Conservation (phyloP, 2,329 filamentous ascomycete genomes). For the Pyricularia sp. region DNA sequence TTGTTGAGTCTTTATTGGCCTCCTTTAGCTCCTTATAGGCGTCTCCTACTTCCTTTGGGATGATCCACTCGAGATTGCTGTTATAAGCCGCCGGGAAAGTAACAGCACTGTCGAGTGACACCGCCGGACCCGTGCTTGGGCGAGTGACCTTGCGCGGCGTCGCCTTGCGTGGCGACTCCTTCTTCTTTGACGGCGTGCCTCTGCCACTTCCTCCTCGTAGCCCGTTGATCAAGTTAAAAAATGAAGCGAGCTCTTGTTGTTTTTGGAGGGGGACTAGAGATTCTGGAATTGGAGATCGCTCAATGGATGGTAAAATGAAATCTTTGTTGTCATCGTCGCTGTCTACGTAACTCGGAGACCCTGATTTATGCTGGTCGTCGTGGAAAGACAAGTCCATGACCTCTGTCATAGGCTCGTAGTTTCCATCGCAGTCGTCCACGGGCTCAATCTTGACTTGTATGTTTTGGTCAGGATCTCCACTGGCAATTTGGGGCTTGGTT, state of each 20-base stretch:
- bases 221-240: not conserved
- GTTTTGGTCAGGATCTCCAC: not conserved
- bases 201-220: not conserved
- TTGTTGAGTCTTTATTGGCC: conserved; percentile 9
- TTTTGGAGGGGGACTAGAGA: not conserved
- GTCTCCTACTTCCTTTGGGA: not conserved
- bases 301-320: not conserved
- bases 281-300: conserved; percentile 1
- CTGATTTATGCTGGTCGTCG: not conserved
- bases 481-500: not conserved
- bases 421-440: not conserved
- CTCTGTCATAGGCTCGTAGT: not conserved
- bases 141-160: not conserved
- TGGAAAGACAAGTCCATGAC: not conserved
- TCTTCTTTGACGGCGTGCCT: too few relatives aligned
- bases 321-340: not conserved
- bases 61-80: not conserved
- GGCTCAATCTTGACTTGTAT: not conserved
- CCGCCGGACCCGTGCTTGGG: not conserved
- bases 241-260: not conserved
- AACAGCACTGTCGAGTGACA: not conserved
- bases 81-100: not conserved
- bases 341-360: not conserved
- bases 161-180: too few relatives aligned
- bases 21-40: not conserved